phyloP scores from a whole-genome alignment of 148 eudicot species.

The Mesembryanthemum crystallinum region DNA sequence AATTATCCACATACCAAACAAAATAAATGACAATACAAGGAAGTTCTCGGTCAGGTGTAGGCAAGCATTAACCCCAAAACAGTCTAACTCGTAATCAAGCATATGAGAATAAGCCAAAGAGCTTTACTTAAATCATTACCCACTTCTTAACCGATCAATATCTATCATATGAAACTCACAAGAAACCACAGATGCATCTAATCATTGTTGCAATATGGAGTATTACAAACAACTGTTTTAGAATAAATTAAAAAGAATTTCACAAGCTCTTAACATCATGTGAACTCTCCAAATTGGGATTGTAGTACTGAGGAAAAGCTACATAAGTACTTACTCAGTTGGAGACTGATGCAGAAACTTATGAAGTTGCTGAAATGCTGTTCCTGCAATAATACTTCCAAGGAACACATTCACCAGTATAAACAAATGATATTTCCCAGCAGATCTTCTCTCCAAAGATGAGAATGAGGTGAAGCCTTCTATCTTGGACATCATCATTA shows the following conservation, averaged over 20 bases:
- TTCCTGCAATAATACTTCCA: constrained; percentile 56
- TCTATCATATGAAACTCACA: no score
- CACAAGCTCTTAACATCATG: not conserved
- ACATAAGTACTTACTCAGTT: constrained; percentile 48
- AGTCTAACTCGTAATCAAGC: no score
- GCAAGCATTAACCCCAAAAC: no score
- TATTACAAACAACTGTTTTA: not conserved
- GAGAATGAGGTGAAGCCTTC: constrained; percentile 52
- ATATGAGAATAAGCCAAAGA: no score
- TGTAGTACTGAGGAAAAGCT: not conserved
- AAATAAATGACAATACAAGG: no score
- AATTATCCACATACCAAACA: no score
- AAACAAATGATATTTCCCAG: constrained; percentile 54
- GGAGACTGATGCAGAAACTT: constrained; percentile 46
- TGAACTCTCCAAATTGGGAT: not conserved
- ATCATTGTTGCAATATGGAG: not conserved
- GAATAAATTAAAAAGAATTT: not conserved
- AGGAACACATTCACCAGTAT: constrained; percentile 59
- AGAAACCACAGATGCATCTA: not conserved
- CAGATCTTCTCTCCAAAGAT: constrained; percentile 54
- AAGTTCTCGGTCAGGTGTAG: no score
- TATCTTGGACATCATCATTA: constrained; percentile 62
- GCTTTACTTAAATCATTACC: no score
- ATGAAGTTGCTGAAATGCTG: constrained; percentile 56
- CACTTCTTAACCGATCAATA: no score